A percentile compares a stretch with the other conserved stretches of the same genome.
Conservation (phyloP, 148 eudicot species). For the Simmondsia chinensis region DNA sequence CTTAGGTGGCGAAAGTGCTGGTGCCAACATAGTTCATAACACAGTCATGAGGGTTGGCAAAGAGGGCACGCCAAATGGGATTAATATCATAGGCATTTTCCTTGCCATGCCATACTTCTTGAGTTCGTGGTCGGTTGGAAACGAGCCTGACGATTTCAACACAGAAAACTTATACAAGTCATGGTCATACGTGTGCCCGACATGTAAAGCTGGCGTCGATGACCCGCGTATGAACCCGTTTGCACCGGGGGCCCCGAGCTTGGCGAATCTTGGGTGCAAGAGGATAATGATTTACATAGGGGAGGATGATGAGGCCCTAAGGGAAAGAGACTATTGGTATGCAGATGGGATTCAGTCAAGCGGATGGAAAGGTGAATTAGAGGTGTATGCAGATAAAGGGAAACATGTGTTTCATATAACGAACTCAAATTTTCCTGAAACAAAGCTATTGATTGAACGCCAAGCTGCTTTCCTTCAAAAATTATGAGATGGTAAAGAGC, state of each 20-base stretch:
- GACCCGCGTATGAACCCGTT: conserved; percentile 15
- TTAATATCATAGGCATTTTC: neutral
- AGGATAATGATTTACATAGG: conserved; percentile 14
- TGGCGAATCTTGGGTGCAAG: conserved; percentile 4
- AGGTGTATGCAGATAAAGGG: conserved; percentile 10
- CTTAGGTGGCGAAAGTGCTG: conserved; percentile 23
- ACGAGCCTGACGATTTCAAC: neutral
- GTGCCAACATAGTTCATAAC: conserved; percentile 20
- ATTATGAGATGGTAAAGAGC: too few relatives aligned
- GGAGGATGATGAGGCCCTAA: conserved; percentile 14
- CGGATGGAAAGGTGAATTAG: conserved; percentile 18
- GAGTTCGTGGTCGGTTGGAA: neutral
- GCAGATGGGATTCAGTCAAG: conserved; percentile 11
- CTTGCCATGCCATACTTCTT: conserved; percentile 1
- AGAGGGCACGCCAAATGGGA: neutral
- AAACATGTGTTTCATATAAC: neutral
- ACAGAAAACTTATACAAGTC: conserved; percentile 4
- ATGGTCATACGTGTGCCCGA: conserved; percentile 21
- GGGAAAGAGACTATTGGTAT: conserved; percentile 7
- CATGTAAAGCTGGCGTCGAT: neutral
- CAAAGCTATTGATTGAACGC: too few relatives aligned
- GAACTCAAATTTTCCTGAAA: too few relatives aligned
- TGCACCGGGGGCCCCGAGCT: conserved; percentile 9
- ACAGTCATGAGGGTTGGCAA: conserved; percentile 7
- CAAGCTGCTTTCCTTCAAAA: too few relatives aligned